Evolutionary conservation across 2,329 filamentous ascomycete species (phyloP).

Genomic region (Fusarium mundagurra): DNA sequence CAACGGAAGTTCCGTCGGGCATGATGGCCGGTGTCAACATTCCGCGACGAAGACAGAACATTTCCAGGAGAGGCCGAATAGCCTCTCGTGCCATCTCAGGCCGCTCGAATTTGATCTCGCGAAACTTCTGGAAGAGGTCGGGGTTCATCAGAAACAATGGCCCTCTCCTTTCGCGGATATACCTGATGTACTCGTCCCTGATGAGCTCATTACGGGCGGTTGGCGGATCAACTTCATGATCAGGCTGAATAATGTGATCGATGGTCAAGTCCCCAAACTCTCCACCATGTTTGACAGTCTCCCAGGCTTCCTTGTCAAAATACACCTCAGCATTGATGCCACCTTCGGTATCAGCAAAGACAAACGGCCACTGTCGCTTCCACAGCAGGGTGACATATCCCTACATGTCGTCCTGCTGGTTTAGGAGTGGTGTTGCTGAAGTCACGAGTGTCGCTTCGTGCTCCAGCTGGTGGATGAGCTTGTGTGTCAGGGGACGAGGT

Average conservation of each 20-base stretch:
- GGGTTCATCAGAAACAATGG: accelerated
- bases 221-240: accelerated
- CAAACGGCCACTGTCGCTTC: neutral
- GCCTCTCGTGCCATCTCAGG: accelerated
- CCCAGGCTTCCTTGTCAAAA: neutral
- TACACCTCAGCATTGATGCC: neutral
- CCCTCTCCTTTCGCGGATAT: accelerated
- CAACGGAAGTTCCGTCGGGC: accelerated
- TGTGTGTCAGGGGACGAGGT: accelerated
- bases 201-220: neutral
- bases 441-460: accelerated
- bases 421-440: accelerated
- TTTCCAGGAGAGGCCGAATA: neutral
- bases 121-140: accelerated
- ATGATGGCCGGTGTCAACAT: accelerated
- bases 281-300: accelerated
- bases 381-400: accelerated
- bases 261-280: neutral
- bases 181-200: accelerated
- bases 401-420: accelerated
- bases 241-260: neutral
- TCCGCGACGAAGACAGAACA: neutral
- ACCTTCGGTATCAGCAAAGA: neutral
- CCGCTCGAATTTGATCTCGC: accelerated
- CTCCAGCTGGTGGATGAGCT: accelerated